Conservation (phyloP, 768 basidiomycete genomes). For the Suillus subaureus region DNA sequence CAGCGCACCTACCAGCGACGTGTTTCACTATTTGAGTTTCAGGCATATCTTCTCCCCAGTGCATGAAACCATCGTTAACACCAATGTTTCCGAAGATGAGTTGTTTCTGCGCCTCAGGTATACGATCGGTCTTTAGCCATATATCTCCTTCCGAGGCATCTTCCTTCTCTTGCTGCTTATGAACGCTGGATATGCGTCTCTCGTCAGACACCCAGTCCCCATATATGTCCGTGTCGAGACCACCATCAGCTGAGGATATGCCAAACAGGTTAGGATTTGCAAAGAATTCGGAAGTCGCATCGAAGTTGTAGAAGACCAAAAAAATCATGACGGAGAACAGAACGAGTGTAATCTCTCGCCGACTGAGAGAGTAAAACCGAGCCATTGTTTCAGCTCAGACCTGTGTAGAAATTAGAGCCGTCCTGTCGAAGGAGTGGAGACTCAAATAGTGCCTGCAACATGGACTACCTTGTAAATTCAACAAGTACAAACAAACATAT, state of each 20-base stretch:
- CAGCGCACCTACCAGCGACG: slow-evolving; percentile 55
- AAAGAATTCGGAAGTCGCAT: slow-evolving; percentile 59
- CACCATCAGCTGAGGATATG: slow-evolving; percentile 40
- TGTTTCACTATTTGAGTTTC: slow-evolving; percentile 60
- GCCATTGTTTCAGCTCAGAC: slow-evolving; percentile 39
- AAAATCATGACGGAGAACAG: slow-evolving; percentile 68
- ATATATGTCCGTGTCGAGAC: slow-evolving; percentile 62
- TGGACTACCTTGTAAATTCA: not conserved
- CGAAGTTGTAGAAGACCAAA: slow-evolving; percentile 74
- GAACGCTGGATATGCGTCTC: slow-evolving; percentile 56
- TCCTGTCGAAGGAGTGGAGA: not conserved
- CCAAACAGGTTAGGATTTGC: slow-evolving; percentile 44
- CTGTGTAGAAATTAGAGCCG: not conserved
- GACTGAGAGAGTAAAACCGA: slow-evolving; percentile 68
- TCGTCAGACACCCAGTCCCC: slow-evolving; percentile 73
- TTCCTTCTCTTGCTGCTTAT: slow-evolving; percentile 42
- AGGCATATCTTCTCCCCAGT: slow-evolving; percentile 62
- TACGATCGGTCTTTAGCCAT: slow-evolving; percentile 42
- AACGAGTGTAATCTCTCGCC: slow-evolving; percentile 72
- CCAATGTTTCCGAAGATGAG: slow-evolving; percentile 26
- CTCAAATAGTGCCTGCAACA: not conserved
- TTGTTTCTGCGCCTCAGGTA: slow-evolving; percentile 28
- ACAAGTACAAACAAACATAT: not conserved
- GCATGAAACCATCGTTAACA: slow-evolving; percentile 55
- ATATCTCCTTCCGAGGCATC: slow-evolving; percentile 39